A percentile compares a stretch with the other conserved stretches of the same genome.
Conservation (phyloP, 257 asterid species). For the Solanum microdontum region DNA sequence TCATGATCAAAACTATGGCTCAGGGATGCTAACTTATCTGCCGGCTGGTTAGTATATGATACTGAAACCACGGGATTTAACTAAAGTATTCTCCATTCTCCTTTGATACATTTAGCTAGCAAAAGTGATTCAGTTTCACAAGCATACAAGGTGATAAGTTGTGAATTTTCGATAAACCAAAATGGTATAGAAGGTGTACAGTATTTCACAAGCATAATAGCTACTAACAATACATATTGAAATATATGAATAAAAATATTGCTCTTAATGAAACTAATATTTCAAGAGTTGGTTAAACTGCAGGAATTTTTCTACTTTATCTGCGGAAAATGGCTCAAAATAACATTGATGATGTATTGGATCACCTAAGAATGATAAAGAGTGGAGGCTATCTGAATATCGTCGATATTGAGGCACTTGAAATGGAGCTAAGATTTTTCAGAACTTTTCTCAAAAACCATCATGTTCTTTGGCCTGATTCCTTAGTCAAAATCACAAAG, state of each 20-base stretch:
- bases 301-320: not conserved
- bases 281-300: not conserved
- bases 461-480: not conserved
- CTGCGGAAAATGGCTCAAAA: too few relatives aligned
- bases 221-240: not conserved
- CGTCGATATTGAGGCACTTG: not conserved
- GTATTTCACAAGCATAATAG: not conserved
- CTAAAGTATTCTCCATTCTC: too few relatives aligned
- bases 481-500: not conserved
- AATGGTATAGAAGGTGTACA: not conserved
- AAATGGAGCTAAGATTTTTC: too few relatives aligned
- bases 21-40: not conserved
- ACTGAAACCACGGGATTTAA: too few relatives aligned
- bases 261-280: not conserved
- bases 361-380: not conserved
- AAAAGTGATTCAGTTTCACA: too few relatives aligned
- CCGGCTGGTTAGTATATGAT: not conserved
- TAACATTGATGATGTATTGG: not conserved
- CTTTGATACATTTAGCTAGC: too few relatives aligned
- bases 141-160: too few relatives aligned
- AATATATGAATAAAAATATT: too few relatives aligned
- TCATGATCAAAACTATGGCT: not conserved
- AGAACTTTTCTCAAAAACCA: not conserved
- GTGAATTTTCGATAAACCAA: not conserved
- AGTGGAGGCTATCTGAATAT: not conserved